phyloP scores from a whole-genome alignment of 1,139 yeast species.

The Magnusiomyces sp. region DNA sequence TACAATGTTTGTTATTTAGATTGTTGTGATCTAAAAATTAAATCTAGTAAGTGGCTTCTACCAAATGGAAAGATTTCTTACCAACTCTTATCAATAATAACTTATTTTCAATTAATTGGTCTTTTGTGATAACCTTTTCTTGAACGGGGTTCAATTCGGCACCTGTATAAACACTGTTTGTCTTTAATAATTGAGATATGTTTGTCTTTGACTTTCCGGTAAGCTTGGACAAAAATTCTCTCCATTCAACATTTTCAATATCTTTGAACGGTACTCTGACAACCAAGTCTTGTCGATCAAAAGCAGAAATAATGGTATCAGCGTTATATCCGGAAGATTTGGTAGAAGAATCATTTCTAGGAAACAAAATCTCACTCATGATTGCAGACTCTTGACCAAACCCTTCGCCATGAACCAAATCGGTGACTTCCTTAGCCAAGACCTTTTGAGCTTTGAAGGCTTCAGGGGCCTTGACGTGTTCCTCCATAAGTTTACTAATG shows the following conservation, averaged over 20 bases:
- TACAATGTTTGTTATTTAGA: not conserved
- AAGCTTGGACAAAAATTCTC: slow-evolving; percentile 32
- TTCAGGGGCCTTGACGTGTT: slow-evolving; percentile 54
- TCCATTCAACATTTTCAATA: slow-evolving; percentile 32
- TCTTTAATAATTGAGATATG: slow-evolving; percentile 52
- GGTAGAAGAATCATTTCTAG: slow-evolving; percentile 34
- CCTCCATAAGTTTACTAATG: slow-evolving; percentile 44
- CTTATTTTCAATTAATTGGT: slow-evolving; percentile 39
- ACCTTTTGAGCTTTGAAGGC: slow-evolving; percentile 62
- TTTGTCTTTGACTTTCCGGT: slow-evolving; percentile 45
- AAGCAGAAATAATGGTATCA: slow-evolving; percentile 48
- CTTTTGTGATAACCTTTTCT: slow-evolving; percentile 43
- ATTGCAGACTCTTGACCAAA: slow-evolving; percentile 57
- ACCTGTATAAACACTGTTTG: slow-evolving; percentile 72
- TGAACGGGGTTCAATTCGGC: slow-evolving; percentile 47
- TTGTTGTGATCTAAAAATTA: not conserved
- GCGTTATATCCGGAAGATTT: slow-evolving; percentile 20
- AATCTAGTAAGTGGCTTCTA: slow-evolving; percentile 9
- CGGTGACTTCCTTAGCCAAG: slow-evolving; percentile 79
- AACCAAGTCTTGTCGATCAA: slow-evolving; percentile 55
- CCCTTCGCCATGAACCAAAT: slow-evolving; percentile 77
- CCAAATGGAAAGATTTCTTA: slow-evolving; percentile 34
- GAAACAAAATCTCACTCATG: slow-evolving; percentile 55
- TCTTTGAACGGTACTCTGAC: slow-evolving; percentile 34
- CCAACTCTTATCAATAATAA: slow-evolving; percentile 67